Evolutionary conservation across 805 yeast genomes (phyloP).

Genomic region (Saturnispora kantuleensis): DNA sequence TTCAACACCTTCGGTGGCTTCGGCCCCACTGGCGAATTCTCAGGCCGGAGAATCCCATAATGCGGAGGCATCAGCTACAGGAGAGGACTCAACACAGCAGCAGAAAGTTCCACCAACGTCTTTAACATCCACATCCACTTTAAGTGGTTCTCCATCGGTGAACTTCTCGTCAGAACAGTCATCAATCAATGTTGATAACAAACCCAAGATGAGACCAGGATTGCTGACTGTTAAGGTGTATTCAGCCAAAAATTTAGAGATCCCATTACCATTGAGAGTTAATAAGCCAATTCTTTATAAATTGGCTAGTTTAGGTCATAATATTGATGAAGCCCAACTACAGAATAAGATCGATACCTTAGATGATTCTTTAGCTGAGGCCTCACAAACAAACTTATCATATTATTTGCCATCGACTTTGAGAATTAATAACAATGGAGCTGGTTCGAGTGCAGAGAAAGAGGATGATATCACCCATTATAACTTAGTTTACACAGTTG

Average conservation of each 20-base stretch:
- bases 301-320: constrained; percentile 48
- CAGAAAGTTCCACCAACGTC: not conserved
- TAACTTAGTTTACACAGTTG: constrained; percentile 64
- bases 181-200: not conserved
- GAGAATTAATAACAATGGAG: constrained; percentile 20
- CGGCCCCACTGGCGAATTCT: too few relatives aligned
- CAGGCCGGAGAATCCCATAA: too few relatives aligned
- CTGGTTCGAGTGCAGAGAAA: constrained; percentile 35
- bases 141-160: not conserved
- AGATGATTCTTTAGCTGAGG: constrained; percentile 22
- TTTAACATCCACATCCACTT: not conserved
- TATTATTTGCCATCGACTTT: constrained; percentile 36
- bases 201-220: constrained; percentile 42
- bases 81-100: not conserved
- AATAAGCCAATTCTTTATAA: constrained; percentile 56
- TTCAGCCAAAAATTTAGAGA: constrained; percentile 51
- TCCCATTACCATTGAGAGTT: constrained; percentile 63
- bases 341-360: constrained; percentile 26
- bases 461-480: constrained; percentile 39
- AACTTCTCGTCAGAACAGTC: not conserved
- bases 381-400: constrained; percentile 21
- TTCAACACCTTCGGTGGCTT: too few relatives aligned
- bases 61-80: not conserved
- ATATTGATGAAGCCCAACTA: constrained; percentile 26
- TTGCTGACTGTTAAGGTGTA: constrained; percentile 69